Conservation (phyloP, 2,329 filamentous ascomycete genomes). For the Ophiosphaerella herpotricha region DNA sequence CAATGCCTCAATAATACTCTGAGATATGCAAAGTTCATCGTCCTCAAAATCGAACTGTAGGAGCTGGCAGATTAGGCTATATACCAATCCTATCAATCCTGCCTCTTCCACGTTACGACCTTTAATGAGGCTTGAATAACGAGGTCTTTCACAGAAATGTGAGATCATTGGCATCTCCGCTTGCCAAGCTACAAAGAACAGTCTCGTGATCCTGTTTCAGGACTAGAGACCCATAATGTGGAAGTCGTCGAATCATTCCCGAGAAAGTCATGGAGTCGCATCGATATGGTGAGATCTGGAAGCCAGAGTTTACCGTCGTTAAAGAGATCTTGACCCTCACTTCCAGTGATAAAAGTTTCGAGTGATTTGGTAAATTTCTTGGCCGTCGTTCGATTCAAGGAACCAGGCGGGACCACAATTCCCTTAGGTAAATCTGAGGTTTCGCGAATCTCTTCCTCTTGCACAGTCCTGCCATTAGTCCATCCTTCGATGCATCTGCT, state of each 20-base stretch:
- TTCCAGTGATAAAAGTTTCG: slow-evolving; percentile 8
- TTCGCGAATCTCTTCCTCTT: background rate
- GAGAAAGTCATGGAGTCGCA: slow-evolving; percentile 10
- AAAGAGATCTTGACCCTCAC: slow-evolving; percentile 17
- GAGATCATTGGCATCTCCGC: slow-evolving; percentile 17
- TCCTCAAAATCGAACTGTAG: slow-evolving; percentile 14
- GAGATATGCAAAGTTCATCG: background rate
- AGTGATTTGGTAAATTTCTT: background rate
- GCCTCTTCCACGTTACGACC: slow-evolving; percentile 5
- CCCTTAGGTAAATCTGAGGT: background rate
- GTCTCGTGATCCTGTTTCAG: background rate
- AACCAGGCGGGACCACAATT: background rate
- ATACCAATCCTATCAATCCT: slow-evolving; percentile 19
- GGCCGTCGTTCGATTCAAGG: background rate
- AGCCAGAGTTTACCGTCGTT: slow-evolving; percentile 11
- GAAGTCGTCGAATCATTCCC: background rate
- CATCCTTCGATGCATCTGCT: background rate
- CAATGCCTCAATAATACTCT: background rate
- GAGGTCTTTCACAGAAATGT: slow-evolving; percentile 17
- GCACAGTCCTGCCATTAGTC: background rate
- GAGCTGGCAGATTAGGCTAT: slow-evolving; percentile 18
- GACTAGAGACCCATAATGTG: slow-evolving; percentile 13
- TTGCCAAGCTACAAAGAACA: slow-evolving; percentile 13
- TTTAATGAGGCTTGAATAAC: background rate
- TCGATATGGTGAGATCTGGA: slow-evolving; percentile 1